These are phyloP conservation scores for Ophiocordyceps camponoti-floridani DNA, from an alignment of 2,329 filamentous ascomycete species.

Conservation along the genomic window DNA sequence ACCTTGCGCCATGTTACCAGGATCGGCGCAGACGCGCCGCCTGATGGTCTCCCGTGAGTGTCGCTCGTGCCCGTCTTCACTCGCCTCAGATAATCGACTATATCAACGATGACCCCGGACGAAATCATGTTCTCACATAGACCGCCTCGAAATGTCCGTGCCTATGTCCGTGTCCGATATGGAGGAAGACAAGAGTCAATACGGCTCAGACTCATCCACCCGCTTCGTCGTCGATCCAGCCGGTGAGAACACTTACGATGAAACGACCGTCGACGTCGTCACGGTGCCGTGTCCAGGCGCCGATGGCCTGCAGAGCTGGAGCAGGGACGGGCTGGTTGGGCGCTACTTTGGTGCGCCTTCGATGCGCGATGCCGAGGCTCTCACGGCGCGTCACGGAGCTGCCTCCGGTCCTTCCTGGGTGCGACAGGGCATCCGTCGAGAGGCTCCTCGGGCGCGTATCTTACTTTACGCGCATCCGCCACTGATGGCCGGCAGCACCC, in stretches of 20 bases:
- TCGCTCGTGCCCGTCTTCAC: background rate
- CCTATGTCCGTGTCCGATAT: background rate
- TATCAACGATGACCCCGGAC: background rate
- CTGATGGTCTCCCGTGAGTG: background rate
- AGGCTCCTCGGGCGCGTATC: slow-evolving; percentile 28
- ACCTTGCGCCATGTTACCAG: background rate
- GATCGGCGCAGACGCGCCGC: background rate
- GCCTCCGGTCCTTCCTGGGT: slow-evolving; percentile 25
- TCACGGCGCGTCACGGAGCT: slow-evolving; percentile 1
- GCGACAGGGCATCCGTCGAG: slow-evolving; percentile 29
- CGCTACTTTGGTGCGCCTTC: slow-evolving; percentile 25
- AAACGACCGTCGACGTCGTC: slow-evolving; percentile 34
- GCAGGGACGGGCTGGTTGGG: slow-evolving; percentile 26
- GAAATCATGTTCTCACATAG: background rate
- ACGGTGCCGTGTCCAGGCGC: slow-evolving; percentile 35
- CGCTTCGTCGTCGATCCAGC: slow-evolving; percentile 17
- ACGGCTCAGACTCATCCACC: background rate
- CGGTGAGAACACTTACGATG: slow-evolving; percentile 23
- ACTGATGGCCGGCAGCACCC: slow-evolving; percentile 19
- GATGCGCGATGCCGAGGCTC: slow-evolving; percentile 18
- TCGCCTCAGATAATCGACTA: background rate
- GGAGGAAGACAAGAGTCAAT: background rate
- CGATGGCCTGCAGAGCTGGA: slow-evolving; percentile 34
- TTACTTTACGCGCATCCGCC: slow-evolving; percentile 32
- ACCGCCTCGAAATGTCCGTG: background rate